These are phyloP conservation scores for Trametes meyenii DNA, from an alignment of 768 basidiomycete species.

Conservation along the genomic window DNA sequence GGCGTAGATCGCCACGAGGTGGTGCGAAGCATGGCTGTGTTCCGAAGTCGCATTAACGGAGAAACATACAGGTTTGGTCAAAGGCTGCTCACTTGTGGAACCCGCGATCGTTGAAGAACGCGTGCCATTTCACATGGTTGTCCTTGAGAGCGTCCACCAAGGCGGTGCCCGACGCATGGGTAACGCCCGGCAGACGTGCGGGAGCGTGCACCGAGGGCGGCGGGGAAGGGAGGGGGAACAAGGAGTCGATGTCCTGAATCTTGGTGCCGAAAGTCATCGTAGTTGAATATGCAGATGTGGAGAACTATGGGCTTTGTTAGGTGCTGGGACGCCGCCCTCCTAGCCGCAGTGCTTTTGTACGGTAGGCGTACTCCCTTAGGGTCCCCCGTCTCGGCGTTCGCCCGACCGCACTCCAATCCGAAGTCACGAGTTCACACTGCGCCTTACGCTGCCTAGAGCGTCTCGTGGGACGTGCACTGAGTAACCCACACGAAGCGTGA, in stretches of 20 bases:
- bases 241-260: slow-evolving; percentile 2
- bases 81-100: slow-evolving; percentile 55
- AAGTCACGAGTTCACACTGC: background rate
- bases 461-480: background rate
- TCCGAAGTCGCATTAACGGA: too few relatives aligned
- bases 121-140: slow-evolving; percentile 50
- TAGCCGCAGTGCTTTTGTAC: background rate
- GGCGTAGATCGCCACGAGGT: slow-evolving; percentile 45
- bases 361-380: too few relatives aligned
- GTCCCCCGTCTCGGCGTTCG: background rate
- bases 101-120: slow-evolving; percentile 47
- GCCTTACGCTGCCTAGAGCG: background rate
- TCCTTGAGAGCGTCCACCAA: slow-evolving; percentile 44
- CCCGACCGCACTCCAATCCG: background rate
- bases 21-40: slow-evolving; percentile 6
- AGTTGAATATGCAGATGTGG: too few relatives aligned
- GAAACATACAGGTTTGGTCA: background rate
- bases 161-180: slow-evolving; percentile 33
- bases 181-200: slow-evolving; percentile 29
- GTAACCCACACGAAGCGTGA: background rate
- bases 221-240: slow-evolving; percentile 11
- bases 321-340: too few relatives aligned
- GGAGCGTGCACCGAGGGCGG: slow-evolving; percentile 2
- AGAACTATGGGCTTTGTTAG: background rate
- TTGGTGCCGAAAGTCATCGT: background rate